A percentile compares a stretch with the other conserved stretches of the same genome.
Conservation (phyloP, 1,139 yeast species). For the Taphrina confusa region DNA sequence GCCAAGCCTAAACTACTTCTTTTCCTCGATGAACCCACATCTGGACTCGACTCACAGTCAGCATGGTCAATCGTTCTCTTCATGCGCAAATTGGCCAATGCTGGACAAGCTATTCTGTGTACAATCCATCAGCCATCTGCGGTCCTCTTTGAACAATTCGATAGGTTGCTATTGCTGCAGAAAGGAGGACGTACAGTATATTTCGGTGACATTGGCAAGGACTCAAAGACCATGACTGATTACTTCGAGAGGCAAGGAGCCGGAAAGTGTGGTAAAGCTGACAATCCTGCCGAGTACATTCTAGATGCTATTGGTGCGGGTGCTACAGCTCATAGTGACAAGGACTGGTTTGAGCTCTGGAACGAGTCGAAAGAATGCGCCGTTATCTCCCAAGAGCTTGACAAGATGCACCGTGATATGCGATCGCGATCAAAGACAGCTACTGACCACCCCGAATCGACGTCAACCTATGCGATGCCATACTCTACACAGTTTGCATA, state of each 20-base stretch:
- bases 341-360: conserved; percentile 70
- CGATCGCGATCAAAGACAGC: not conserved
- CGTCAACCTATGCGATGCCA: conserved; percentile 41
- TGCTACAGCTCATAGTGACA: conserved; percentile 66
- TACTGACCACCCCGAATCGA: conserved; percentile 1
- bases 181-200: conserved; percentile 78
- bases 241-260: conserved; percentile 74
- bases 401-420: conserved; percentile 30
- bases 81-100: conserved; percentile 69
- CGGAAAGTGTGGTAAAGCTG: conserved; percentile 61
- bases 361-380: conserved; percentile 56
- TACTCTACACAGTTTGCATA: conserved; percentile 34
- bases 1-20: conserved; percentile 80
- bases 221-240: conserved; percentile 60
- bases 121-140: conserved; percentile 86
- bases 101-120: conserved; percentile 80
- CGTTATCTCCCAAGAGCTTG: conserved; percentile 45
- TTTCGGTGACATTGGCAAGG: conserved; percentile 74
- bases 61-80: conserved; percentile 82
- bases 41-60: conserved; percentile 89
- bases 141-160: conserved; percentile 71
- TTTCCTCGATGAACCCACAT: conserved; percentile 89
- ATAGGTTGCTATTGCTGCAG: conserved; percentile 67
- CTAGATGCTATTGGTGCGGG: conserved; percentile 77
- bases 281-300: conserved; percentile 85